Evolutionary conservation across 164 flowering plant genomes (phyloP), one percentile per base, ranked within the genome.

Genomic region (Akebia trifoliata): DNA sequence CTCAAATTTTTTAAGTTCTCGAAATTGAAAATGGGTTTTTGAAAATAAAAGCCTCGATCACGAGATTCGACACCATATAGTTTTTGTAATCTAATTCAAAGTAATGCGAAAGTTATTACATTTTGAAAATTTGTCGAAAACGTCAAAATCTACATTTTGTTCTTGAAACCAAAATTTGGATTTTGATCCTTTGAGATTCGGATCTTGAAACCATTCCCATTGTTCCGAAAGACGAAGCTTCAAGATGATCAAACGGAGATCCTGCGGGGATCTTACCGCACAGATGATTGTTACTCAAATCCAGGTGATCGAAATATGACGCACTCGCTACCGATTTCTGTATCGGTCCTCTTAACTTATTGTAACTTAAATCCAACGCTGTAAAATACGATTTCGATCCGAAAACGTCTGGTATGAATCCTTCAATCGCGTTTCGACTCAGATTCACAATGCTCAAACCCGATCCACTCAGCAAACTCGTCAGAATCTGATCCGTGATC

Each of bases 201-300:
- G n/a, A n/a, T n/a, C n/a, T n/a, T n/a, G n/a, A n/a, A n/a, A n/a
- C n/a, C n/a, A n/a, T n/a, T n/a, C n/a, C n/a, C n/a, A n/a, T n/a
- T n/a, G n/a, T n/a, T n/a, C n/a, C n/a, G n/a, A n/a, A n/a, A n/a
- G n/a, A n/a, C n/a, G n/a, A n/a, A n/a, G n/a, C 90, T 55, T 90
- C 92, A 1, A 90, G 81, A 34, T 76, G 91, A 58, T 81, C 77
- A 59, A 84, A 86, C 36, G 87, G 92, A 5, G 82, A 44, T 2
- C 90, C 94, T 2, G 18, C 56, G 29, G 95, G 97, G 37, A 90
- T 90, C 50, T 29, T 50, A 4, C 95, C 95, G 31, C 97, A 90
- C 0, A 90, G 75, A 25, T 76, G 87, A 67, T 90, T 90, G 60
- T 86, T 83, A 47, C 92, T 83, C 67, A 86, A 63, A 66, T 90